Percentiles rank a stretch among this genome's conserved stretches.
Conservation (phyloP, 2,329 filamentous ascomycete genomes). For the Stagonosporopsis cucurbitacearum region DNA sequence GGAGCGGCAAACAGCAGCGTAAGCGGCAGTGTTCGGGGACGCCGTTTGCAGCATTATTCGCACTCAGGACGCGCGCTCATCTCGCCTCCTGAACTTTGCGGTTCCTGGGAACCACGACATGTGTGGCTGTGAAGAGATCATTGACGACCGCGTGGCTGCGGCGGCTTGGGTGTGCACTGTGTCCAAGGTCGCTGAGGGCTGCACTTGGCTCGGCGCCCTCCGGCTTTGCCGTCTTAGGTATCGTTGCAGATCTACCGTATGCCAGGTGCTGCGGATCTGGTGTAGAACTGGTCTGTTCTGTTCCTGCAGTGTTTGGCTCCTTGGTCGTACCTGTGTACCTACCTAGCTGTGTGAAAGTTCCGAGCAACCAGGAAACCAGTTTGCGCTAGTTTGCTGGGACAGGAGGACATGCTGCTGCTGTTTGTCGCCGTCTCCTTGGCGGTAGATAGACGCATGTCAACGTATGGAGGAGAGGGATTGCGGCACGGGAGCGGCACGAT, state of each 20-base stretch:
- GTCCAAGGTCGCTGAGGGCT: not conserved
- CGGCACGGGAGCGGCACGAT: slow-evolving; percentile 16
- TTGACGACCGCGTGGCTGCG: slow-evolving; percentile 5
- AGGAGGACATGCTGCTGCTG: not conserved
- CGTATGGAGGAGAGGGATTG: not conserved
- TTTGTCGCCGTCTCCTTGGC: not conserved
- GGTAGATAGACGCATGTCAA: not conserved
- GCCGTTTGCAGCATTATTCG: slow-evolving; percentile 10
- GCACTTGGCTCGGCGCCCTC: slow-evolving; percentile 14
- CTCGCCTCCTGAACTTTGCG: not conserved
- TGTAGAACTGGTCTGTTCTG: not conserved
- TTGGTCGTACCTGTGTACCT: slow-evolving; percentile 3
- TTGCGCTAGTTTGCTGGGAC: not conserved
- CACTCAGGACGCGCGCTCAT: slow-evolving; percentile 1
- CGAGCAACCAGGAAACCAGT: not conserved
- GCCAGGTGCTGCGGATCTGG: slow-evolving; percentile 26
- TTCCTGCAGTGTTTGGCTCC: not conserved
- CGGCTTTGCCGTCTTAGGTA: slow-evolving; percentile 17
- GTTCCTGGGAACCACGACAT: not conserved
- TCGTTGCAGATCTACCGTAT: slow-evolving; percentile 28
- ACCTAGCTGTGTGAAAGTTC: not conserved
- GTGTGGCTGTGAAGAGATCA: slow-evolving; percentile 10
- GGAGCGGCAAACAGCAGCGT: slow-evolving; percentile 3
- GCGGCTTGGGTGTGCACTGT: slow-evolving; percentile 1
- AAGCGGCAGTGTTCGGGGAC: slow-evolving; percentile 11